phyloP scores from a whole-genome alignment of 2,329 filamentous ascomycete species.

The Aspergillus sp. region DNA sequence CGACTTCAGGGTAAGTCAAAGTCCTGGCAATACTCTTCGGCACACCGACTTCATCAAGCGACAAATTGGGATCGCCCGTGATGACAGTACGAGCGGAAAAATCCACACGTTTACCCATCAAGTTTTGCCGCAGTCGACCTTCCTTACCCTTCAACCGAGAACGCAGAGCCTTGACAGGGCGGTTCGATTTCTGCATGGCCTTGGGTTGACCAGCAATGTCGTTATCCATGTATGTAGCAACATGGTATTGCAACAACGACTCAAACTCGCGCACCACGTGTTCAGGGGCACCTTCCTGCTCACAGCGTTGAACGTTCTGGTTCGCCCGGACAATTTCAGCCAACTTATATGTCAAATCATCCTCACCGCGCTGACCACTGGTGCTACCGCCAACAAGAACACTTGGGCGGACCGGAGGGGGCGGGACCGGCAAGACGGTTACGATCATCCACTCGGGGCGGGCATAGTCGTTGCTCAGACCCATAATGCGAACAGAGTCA shows the following conservation, averaged over 20 bases:
- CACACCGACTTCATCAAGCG: constrained; percentile 93
- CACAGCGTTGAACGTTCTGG: constrained; percentile 83
- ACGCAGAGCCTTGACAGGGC: constrained; percentile 93
- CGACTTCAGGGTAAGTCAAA: constrained; percentile 92
- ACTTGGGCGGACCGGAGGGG: constrained; percentile 90
- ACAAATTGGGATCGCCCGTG: constrained; percentile 94
- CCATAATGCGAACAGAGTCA: constrained; percentile 76
- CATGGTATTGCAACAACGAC: constrained; percentile 88
- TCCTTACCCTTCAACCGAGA: constrained; percentile 98
- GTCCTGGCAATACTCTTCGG: constrained; percentile 88
- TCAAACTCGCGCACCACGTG: constrained; percentile 91
- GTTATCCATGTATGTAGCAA: constrained; percentile 99
- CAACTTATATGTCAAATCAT: constrained; percentile 98
- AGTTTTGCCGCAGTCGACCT: constrained; percentile 90
- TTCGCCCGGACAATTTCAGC: constrained; percentile 98
- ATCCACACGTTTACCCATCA: constrained; percentile 99
- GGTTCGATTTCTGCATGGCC: constrained; percentile 91
- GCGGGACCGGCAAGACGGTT: constrained; percentile 88
- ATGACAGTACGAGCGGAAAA: constrained; percentile 99
- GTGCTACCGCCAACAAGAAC: constrained; percentile 95
- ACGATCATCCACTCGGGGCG: constrained; percentile 98
- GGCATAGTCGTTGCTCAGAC: constrained; percentile 88
- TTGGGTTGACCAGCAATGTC: constrained; percentile 94
- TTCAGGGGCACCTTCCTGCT: constrained; percentile 82
- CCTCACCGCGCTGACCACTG: constrained; percentile 87